Base-by-base conservation (phyloP, 495 filamentous ascomycete genomes). In the Hyaloscypha finlandica region DNA sequence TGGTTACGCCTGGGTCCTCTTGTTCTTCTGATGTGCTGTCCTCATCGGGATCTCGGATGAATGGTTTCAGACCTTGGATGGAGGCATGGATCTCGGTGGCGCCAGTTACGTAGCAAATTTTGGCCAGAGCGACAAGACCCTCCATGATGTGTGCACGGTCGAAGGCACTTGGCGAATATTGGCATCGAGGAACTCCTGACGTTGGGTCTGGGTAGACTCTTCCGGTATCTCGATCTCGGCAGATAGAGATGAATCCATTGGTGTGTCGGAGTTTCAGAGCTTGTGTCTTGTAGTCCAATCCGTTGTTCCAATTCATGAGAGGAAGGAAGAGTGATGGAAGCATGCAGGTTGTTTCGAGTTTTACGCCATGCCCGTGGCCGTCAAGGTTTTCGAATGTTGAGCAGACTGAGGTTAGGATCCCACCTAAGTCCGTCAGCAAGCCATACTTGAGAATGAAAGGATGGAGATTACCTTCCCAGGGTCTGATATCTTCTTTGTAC, bases 341-440 rank as follows among this genome's bases (percentile, higher is more conserved):
- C 69, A 72, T 72, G 20, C 48, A 54, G 1, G 67, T 67, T 29
- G 70, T 45, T 68, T 74, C 72, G n/a, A 97, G 77, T 77, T 94
- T 96, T 61, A 81, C 82, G n/a, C 94, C 94, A 70, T 98, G 92
- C 33, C 92, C 91, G 25, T 89, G 79, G 32, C 85, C 85, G 74
- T 97, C 93, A 0, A 93, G 84, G 69, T 97, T 89, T 69, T 96
- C 92, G 65, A 93, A 92, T 55, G 89, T 87, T 42, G 84, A 86
- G 67, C 89, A 87, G 2, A 94, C 86, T 5, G 85, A 83, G 0
- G 94, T 98, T 62, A 98, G 82, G 51, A 90, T 88, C 2, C 81
- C 76, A 22, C 87, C 81, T 81, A 56, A 54, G 12, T 2, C 29
- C 31, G 54, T 60, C 56, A 53, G 14, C 33, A 39, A 22, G 22